Base-by-base conservation (phyloP, 2,329 filamentous ascomycete genomes). In the Hymenoscyphus fructigenus region DNA sequence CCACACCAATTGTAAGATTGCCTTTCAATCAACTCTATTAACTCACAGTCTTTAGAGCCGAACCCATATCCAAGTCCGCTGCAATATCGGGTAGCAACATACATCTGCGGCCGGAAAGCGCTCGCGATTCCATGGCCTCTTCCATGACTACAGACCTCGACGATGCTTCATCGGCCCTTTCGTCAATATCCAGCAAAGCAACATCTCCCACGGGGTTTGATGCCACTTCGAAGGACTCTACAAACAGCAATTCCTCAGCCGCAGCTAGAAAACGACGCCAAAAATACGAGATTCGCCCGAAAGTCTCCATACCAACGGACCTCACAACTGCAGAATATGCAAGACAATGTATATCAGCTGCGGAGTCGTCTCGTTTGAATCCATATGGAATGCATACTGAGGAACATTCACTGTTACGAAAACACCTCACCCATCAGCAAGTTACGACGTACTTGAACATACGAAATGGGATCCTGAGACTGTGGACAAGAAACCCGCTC, bases 381-480 rank as follows among this genome's bases (percentile, higher is more conserved):
- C 94, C 95, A 0, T 98, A 95, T 77, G 88, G 91, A 12, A 80
- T 99, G 47, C 93, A 98, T 77, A 84, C 86, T 29, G 89, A 91
- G 67, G 95, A 99, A 77, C 93, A 97, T 75, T 81, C 84, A 65
- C 83, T 97, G 66, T 80, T 99, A 50, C 87, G 91, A 67, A 84
- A 91, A 67, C 89, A 96, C 72, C 87, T 99, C 71, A 96, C 90
- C 74, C 89, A 92, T 72, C 84, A 89, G 36, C 95, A 99, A 78
- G 92, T 97, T 70, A 97, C 94, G 2, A 91, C 92, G 14, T 99
- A 99, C 78, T 82, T 99, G 62, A 98, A 98, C 76, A 95, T 99
- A 67, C 87, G 95, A 71, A 99, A 99, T 76, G 91, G 92, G 17
- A 97, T 99, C 65, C 81, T 99, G 61, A 86, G 95, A 63, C 79